These are phyloP conservation scores for Colletotrichum lini DNA, from an alignment of 2,329 filamentous ascomycete species.

Conservation along the genomic window DNA sequence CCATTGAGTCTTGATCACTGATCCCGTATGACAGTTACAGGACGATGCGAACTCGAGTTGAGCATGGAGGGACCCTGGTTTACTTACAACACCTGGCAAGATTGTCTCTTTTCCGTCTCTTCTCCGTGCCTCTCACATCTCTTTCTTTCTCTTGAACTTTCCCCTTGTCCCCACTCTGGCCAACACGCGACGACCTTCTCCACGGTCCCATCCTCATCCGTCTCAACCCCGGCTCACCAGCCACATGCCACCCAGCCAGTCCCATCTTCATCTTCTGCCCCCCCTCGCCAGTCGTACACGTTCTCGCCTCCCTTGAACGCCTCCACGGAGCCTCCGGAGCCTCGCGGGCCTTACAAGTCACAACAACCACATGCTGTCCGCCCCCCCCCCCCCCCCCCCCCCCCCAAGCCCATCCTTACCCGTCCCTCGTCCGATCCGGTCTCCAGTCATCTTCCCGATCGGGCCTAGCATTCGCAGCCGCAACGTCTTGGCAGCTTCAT, in stretches of 20 bases:
- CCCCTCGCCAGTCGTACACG: background rate
- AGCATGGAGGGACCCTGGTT: no score
- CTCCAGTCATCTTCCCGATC: constrained; percentile 25
- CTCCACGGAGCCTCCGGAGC: constrained; percentile 23
- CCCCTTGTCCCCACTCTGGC: background rate
- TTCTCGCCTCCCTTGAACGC: background rate
- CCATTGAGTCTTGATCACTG: no score
- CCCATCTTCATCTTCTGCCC: background rate
- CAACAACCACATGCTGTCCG: constrained; percentile 8
- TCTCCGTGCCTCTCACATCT: no score
- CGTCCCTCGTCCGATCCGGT: constrained; percentile 6
- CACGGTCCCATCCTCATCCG: constrained; percentile 5
- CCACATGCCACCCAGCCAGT: no score
- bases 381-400: constrained; percentile 1
- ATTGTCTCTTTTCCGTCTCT: background rate
- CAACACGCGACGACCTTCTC: constrained; percentile 1
- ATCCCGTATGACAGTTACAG: no score
- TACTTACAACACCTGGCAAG: background rate
- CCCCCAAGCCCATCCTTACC: constrained; percentile 22
- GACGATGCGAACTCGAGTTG: no score
- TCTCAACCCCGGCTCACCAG: constrained; percentile 21
- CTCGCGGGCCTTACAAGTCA: constrained; percentile 8
- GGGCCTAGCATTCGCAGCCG: constrained; percentile 27
- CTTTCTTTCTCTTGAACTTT: no score
- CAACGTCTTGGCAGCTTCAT: constrained; percentile 43